These are phyloP conservation scores for Xerocomellus intermedius DNA, from an alignment of 768 basidiomycete genomes.

Conservation along the genomic window DNA sequence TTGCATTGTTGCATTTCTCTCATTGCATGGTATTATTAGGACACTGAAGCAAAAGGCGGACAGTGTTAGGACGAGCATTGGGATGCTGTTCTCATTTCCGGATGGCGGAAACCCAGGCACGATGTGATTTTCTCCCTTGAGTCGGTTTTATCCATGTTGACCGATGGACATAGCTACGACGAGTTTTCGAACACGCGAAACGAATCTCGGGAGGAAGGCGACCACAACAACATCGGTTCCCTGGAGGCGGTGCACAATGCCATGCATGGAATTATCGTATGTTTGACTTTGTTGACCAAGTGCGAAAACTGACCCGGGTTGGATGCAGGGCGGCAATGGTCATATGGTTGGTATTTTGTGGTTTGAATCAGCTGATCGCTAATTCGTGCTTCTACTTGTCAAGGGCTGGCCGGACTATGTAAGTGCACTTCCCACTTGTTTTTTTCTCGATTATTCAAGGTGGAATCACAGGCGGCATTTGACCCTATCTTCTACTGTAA, in stretches of 20 bases:
- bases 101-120: constrained; percentile 10
- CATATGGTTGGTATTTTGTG: constrained; percentile 22
- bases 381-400: neutral
- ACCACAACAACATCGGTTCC: constrained; percentile 13
- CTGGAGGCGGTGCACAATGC: constrained; percentile 23
- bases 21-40: constrained; percentile 2
- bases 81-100: constrained; percentile 20
- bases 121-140: constrained; percentile 4
- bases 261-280: constrained; percentile 19
- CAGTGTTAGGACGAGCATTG: constrained; percentile 15
- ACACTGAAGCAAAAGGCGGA: constrained; percentile 15
- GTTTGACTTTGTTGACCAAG: neutral
- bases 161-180: constrained; percentile 21
- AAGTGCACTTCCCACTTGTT: neutral
- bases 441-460: neutral
- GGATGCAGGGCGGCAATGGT: constrained; percentile 25
- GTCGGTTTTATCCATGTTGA: neutral
- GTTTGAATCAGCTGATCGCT: neutral
- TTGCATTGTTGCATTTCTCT: neutral
- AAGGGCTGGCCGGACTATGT: constrained; percentile 26
- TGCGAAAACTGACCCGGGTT: neutral
- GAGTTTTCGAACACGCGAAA: constrained; percentile 28
- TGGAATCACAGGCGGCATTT: constrained; percentile 18
- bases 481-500: constrained; percentile 28
- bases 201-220: constrained; percentile 17